Conservation (phyloP, 805 yeast genomes). For the Yarrowia divulgata region DNA sequence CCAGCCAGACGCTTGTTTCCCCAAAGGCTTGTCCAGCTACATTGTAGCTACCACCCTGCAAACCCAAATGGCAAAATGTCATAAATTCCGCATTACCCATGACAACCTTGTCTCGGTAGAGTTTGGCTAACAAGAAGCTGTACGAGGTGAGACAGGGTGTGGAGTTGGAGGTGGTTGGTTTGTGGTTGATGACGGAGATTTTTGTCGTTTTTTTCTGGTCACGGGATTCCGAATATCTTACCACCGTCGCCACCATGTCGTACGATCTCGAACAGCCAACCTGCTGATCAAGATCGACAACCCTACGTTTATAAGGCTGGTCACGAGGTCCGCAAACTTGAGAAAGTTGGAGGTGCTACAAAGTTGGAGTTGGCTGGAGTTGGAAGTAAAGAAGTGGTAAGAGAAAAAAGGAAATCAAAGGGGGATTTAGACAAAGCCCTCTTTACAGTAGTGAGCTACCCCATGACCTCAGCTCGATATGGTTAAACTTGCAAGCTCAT, state of each 20-base stretch:
- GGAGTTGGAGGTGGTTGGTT: not conserved
- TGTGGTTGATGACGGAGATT: not conserved
- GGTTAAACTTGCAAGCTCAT: conserved; percentile 24
- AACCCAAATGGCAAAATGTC: not conserved
- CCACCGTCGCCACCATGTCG: too few species aligned
- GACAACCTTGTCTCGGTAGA: not conserved
- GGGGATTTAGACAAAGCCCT: not conserved
- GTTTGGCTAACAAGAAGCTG: conserved; percentile 7
- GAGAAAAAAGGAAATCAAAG: not conserved
- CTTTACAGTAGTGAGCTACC: not conserved
- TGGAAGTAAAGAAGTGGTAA: not conserved
- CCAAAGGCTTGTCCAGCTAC: not conserved
- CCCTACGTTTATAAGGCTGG: conserved; percentile 1
- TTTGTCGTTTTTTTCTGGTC: not conserved
- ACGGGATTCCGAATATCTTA: too few species aligned
- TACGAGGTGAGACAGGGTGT: conserved; percentile 21
- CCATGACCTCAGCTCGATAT: conserved; percentile 25
- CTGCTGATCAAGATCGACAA: conserved; percentile 13
- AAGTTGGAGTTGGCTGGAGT: not conserved
- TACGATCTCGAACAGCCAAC: not conserved
- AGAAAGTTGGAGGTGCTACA: not conserved
- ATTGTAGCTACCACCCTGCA: conserved; percentile 9
- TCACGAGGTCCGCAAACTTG: conserved; percentile 17
- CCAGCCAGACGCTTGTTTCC: too few species aligned
- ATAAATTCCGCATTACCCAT: conserved; percentile 30